Conservation (phyloP, 208 protist species). For the Eutreptiella sp. region DNA sequence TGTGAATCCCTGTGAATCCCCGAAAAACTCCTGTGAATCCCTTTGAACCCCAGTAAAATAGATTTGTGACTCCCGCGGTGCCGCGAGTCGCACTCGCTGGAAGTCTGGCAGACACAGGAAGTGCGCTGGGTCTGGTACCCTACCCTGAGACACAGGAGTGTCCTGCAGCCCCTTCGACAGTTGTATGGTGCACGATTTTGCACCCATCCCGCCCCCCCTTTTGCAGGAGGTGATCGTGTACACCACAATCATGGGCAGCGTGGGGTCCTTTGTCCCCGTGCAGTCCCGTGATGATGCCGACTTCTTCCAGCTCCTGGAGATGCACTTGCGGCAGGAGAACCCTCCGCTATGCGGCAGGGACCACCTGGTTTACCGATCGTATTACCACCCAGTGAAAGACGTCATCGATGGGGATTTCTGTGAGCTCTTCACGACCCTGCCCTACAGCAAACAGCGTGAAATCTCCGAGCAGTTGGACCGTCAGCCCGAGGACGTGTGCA, state of each 20-base stretch:
- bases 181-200: too few species aligned
- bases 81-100: too few species aligned
- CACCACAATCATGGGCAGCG: constrained; percentile 44
- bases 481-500: constrained; percentile 52
- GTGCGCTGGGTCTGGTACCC: too few species aligned
- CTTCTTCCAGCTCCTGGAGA: constrained; percentile 70
- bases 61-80: too few species aligned
- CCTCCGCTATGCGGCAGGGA: constrained; percentile 63
- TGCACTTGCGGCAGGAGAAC: constrained; percentile 54
- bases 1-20: too few species aligned
- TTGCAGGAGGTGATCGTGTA: constrained; percentile 42
- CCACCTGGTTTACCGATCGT: constrained; percentile 70
- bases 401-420: constrained; percentile 80
- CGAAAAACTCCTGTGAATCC: too few species aligned
- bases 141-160: too few species aligned
- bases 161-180: too few species aligned
- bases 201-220: too few species aligned
- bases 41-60: too few species aligned
- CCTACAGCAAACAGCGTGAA: constrained; percentile 34
- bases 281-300: constrained; percentile 57
- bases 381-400: constrained; percentile 69
- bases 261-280: constrained; percentile 55
- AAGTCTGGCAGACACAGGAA: too few species aligned
- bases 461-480: constrained; percentile 60
- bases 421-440: constrained; percentile 54